Evolutionary conservation across 495 filamentous ascomycete genomes (phyloP).

Genomic region (Apiosordaria backusii): DNA sequence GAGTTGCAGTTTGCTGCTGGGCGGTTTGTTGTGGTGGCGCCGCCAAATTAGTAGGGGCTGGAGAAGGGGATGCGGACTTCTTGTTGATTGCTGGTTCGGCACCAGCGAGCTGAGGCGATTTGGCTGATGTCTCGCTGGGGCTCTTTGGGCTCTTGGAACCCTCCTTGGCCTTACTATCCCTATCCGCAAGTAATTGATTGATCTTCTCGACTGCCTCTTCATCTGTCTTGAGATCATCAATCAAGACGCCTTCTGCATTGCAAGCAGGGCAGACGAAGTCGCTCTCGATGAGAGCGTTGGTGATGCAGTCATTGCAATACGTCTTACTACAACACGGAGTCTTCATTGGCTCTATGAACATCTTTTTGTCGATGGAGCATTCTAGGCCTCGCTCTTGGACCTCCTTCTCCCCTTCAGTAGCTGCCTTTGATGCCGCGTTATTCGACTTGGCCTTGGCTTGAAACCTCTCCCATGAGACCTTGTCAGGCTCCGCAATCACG

Average conservation of each 20-base stretch:
- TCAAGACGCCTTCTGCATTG: slow-evolving; percentile 80
- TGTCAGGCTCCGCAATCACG: slow-evolving; percentile 91
- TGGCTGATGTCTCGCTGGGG: slow-evolving; percentile 24
- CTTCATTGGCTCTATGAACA: slow-evolving; percentile 96
- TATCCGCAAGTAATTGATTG: slow-evolving; percentile 69
- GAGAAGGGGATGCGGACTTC: slow-evolving; percentile 40
- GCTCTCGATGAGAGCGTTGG: slow-evolving; percentile 93
- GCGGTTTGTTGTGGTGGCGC: slow-evolving; percentile 13
- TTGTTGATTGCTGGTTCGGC: slow-evolving; percentile 24
- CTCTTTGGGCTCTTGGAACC: slow-evolving; percentile 38
- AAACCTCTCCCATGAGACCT: slow-evolving; percentile 91
- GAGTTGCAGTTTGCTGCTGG: slow-evolving; percentile 6
- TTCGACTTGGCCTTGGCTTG: slow-evolving; percentile 88
- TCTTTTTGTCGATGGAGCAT: slow-evolving; percentile 91
- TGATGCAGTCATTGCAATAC: slow-evolving; percentile 98
- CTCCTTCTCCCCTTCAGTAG: slow-evolving; percentile 65
- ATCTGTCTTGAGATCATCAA: slow-evolving; percentile 85
- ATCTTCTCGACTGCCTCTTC: slow-evolving; percentile 73
- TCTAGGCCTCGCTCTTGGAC: slow-evolving; percentile 82
- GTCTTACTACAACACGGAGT: slow-evolving; percentile 96
- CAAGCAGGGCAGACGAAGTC: slow-evolving; percentile 94
- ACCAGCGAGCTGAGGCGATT: slow-evolving; percentile 29
- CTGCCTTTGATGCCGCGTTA: slow-evolving; percentile 69
- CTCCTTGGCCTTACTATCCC: slow-evolving; percentile 55
- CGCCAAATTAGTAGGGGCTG: slow-evolving; percentile 21